Evolutionary conservation across 192 early-diverging fungal genomes (phyloP).

Genomic region (Gigaspora rosea): DNA sequence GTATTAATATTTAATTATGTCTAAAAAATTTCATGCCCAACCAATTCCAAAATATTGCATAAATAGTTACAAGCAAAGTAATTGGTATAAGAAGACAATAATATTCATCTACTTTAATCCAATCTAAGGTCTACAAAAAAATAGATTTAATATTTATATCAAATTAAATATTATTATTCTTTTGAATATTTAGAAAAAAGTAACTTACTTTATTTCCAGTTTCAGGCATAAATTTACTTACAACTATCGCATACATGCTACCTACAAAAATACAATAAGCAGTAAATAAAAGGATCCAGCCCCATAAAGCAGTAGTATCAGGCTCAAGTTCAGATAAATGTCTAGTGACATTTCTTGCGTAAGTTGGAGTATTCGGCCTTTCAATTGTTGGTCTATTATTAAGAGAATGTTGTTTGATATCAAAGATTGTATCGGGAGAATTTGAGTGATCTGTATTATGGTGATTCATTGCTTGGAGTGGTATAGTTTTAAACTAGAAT

Average conservation of each 20-base stretch:
- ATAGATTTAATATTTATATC: not conserved
- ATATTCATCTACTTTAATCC: constrained; percentile 75
- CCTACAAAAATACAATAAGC: constrained; percentile 63
- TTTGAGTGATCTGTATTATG: no score
- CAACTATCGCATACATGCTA: constrained; percentile 66
- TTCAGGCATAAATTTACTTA: constrained; percentile 68
- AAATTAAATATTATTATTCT: not conserved
- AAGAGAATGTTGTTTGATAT: no score
- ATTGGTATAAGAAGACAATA: constrained; percentile 84
- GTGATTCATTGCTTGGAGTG: no score
- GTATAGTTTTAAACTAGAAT: no score
- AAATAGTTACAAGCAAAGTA: constrained; percentile 70
- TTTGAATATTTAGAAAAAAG: not conserved
- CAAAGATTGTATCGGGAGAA: no score
- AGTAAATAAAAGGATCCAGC: constrained; percentile 59
- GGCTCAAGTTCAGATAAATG: constrained; percentile 59
- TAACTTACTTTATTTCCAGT: constrained; percentile 59
- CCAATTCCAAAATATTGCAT: constrained; percentile 91
- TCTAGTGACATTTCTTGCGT: constrained; percentile 35
- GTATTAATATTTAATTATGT: constrained; percentile 62
- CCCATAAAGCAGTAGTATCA: constrained; percentile 71
- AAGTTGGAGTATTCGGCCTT: no score
- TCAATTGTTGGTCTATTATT: no score
- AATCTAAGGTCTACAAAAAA: constrained; percentile 56
- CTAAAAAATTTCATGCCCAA: constrained; percentile 93